A percentile compares a stretch with the other conserved stretches of the same genome.
phyloP scores from a whole-genome alignment of 768 basidiomycete species.

The Phaeotremella fagi region DNA sequence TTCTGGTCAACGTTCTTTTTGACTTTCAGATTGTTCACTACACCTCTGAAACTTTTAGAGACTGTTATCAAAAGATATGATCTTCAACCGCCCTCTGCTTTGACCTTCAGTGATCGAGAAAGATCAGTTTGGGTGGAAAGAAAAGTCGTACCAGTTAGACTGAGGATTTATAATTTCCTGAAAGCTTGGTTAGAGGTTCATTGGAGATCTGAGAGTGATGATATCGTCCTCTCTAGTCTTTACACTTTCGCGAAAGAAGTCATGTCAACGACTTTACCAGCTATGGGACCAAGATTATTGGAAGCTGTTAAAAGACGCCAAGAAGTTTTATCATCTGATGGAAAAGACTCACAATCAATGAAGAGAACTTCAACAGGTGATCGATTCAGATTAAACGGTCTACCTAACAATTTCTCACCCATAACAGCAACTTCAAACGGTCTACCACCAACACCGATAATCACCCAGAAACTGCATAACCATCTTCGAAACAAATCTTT shows the following conservation, averaged over 20 bases:
- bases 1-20: constrained; percentile 89
- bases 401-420: constrained; percentile 48
- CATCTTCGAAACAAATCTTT: constrained; percentile 66
- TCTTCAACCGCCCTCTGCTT: constrained; percentile 55
- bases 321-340: background rate
- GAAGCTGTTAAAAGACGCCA: constrained; percentile 43
- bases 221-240: constrained; percentile 53
- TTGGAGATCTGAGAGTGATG: constrained; percentile 76
- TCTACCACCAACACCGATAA: constrained; percentile 78
- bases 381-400: constrained; percentile 53
- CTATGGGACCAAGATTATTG: constrained; percentile 44
- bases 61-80: constrained; percentile 79
- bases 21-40: constrained; percentile 87
- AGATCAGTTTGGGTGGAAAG: constrained; percentile 70
- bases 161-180: constrained; percentile 86
- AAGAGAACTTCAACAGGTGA: constrained; percentile 52
- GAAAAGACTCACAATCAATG: background rate
- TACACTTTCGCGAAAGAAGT: constrained; percentile 41
- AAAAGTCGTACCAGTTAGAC: constrained; percentile 82
- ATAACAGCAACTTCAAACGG: constrained; percentile 49
- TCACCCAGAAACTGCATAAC: constrained; percentile 71
- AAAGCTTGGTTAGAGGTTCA: constrained; percentile 90
- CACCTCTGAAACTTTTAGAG: constrained; percentile 69
- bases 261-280: constrained; percentile 42
- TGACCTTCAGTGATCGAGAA: constrained; percentile 52